A percentile compares a stretch with the other conserved stretches of the same genome.
Evolutionary conservation across 306 rosid genomes (phyloP).

Genomic region (Luffa acutangula): DNA sequence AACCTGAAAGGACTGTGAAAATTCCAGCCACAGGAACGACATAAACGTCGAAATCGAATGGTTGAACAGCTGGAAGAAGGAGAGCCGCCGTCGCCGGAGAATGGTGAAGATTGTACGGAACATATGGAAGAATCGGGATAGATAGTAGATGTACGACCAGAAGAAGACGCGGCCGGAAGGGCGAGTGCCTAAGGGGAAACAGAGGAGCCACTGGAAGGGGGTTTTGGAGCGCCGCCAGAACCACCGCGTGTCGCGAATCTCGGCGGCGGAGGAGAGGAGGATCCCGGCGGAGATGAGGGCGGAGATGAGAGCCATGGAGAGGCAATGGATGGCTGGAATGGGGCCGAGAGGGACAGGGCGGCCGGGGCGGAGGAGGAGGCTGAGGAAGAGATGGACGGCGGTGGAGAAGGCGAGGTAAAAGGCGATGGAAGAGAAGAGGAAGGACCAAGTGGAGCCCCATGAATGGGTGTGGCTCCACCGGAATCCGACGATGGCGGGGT

Average conservation of each 20-base stretch:
- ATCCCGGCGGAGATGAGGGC: constrained; percentile 58
- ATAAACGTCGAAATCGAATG: constrained; percentile 48
- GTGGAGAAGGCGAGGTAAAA: constrained; percentile 33
- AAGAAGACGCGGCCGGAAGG: constrained; percentile 94
- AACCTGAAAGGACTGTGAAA: constrained; percentile 78
- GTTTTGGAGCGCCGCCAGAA: constrained; percentile 79
- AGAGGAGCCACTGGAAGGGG: constrained; percentile 85
- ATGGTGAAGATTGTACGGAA: constrained; percentile 39
- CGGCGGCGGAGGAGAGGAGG: constrained; percentile 57
- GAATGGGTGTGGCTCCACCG: constrained; percentile 65
- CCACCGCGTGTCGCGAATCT: constrained; percentile 92
- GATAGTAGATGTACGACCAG: constrained; percentile 76
- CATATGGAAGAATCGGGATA: constrained; percentile 78
- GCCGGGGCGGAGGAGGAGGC: constrained; percentile 25
- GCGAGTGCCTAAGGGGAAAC: constrained; percentile 80
- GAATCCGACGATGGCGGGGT: constrained; percentile 68
- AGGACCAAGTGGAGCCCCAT: constrained; percentile 90
- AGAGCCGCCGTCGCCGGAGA: constrained; percentile 37
- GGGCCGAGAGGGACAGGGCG: constrained; percentile 63
- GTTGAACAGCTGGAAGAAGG: constrained; percentile 56
- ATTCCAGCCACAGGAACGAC: constrained; percentile 75
- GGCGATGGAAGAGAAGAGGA: constrained; percentile 55
- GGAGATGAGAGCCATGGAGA: constrained; percentile 50
- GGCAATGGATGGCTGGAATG: constrained; percentile 73
- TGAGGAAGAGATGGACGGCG: constrained; percentile 31